Evolutionary conservation across 371 early-diverging fungal genomes (phyloP).

Genomic region (Rhizopus stolonifer): DNA sequence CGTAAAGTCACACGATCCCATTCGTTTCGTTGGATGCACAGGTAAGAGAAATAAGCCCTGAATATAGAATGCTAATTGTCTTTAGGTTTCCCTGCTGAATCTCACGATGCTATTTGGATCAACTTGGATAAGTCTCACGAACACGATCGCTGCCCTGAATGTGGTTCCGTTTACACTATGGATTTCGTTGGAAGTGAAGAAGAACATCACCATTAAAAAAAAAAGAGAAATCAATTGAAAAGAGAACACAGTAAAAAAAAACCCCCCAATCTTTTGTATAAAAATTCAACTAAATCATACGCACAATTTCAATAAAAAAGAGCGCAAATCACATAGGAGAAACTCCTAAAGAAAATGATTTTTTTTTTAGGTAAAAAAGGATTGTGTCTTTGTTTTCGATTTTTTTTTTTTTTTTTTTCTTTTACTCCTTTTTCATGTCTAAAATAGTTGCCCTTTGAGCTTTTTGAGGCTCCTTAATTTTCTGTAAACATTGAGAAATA

Average conservation of each 20-base stretch:
- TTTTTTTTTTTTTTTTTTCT: not conserved
- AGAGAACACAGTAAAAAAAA: too few species aligned
- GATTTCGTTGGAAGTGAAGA: constrained; percentile 52
- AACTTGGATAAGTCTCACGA: constrained; percentile 73
- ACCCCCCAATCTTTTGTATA: too few species aligned
- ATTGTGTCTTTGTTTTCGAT: not conserved
- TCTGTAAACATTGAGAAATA: too few species aligned
- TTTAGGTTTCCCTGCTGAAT: constrained; percentile 88
- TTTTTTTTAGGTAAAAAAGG: too few species aligned
- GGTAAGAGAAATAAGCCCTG: too few species aligned
- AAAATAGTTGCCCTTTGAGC: not conserved
- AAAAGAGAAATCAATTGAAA: too few species aligned
- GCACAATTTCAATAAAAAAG: too few species aligned
- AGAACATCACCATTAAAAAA: constrained; percentile 48
- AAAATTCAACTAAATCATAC: too few species aligned
- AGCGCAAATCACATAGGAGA: too few species aligned
- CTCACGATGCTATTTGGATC: constrained; percentile 86
- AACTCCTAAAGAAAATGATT: too few species aligned
- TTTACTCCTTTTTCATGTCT: not conserved
- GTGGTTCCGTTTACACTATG: constrained; percentile 84
- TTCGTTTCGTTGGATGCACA: constrained; percentile 92
- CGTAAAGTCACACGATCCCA: constrained; percentile 79
- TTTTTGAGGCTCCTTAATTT: not conserved
- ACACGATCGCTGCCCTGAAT: constrained; percentile 94
- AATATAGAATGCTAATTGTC: too few species aligned